These are phyloP conservation scores for Fomes fomentarius DNA, from an alignment of 1,284 basidiomycete genomes.

Conservation along the genomic window DNA sequence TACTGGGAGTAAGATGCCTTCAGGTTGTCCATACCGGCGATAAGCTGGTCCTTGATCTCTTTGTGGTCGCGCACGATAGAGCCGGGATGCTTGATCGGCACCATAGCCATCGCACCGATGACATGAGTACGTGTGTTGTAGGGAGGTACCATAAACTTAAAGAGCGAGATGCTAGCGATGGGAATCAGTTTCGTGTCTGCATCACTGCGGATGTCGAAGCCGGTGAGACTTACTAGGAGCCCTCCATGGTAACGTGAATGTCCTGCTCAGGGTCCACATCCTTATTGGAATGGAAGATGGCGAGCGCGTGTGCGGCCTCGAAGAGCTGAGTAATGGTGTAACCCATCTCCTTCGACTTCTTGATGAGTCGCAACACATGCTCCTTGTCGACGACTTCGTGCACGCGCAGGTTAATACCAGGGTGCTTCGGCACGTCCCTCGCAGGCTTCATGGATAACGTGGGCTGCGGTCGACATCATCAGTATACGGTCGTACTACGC, in stretches of 20 bases:
- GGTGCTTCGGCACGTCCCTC: neutral
- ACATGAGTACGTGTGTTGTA: neutral
- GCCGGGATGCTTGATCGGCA: neutral
- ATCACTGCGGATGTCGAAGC: neutral
- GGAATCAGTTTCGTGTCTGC: neutral
- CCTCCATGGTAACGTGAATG: neutral
- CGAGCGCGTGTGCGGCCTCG: slow-evolving; percentile 3
- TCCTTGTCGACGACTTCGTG: neutral
- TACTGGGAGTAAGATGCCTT: neutral
- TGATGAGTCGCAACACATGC: neutral
- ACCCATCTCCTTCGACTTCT: slow-evolving; percentile 1
- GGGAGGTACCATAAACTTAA: neutral
- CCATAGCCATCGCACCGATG: neutral
- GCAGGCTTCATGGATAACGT: no score
- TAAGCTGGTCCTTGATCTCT: neutral
- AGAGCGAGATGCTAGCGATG: neutral
- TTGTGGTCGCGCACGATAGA: neutral
- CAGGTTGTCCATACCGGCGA: neutral
- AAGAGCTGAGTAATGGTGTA: slow-evolving; percentile 1
- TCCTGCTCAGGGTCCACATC: neutral
- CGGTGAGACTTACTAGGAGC: neutral
- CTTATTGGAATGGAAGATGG: neutral
- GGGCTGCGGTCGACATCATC: no score
- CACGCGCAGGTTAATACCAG: neutral
- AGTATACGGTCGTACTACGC: no score